Evolutionary conservation across 2,329 filamentous ascomycete species (phyloP).

Genomic region (Myotisia sp.): DNA sequence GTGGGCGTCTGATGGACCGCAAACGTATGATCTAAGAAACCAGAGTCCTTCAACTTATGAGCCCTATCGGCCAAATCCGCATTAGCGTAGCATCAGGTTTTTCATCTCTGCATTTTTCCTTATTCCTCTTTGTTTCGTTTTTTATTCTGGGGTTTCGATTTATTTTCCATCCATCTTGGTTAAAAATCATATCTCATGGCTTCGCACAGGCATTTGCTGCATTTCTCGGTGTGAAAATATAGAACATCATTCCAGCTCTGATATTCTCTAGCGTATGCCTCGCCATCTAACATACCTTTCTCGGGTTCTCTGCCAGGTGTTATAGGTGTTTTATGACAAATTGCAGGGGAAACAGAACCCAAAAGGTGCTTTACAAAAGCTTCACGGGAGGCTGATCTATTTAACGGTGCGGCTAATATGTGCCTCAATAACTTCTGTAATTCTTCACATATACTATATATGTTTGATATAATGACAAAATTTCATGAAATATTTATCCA

Average conservation of each 20-base stretch:
- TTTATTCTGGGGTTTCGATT: neutral
- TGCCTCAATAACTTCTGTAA: too few species aligned
- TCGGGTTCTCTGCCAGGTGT: too few species aligned
- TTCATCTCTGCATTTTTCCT: constrained; percentile 1
- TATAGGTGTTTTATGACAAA: too few species aligned
- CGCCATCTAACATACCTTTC: too few species aligned
- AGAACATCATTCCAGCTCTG: neutral
- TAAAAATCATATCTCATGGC: neutral
- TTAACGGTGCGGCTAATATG: too few species aligned
- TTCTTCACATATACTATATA: too few species aligned
- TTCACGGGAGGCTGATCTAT: too few species aligned
- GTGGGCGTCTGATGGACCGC: constrained; percentile 20
- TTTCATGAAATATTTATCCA: too few species aligned
- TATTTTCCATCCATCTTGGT: neutral
- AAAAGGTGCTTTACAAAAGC: too few species aligned
- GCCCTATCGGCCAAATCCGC: constrained; percentile 9
- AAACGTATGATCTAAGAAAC: constrained; percentile 4
- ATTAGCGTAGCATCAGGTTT: neutral
- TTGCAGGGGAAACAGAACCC: too few species aligned
- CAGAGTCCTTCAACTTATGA: constrained; percentile 11
- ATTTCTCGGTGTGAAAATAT: neutral
- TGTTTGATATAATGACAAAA: too few species aligned
- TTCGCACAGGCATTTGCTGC: neutral
- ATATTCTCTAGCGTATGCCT: neutral
- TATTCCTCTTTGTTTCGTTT: constrained; percentile 1